phyloP scores from a whole-genome alignment of 768 basidiomycete species.

The Mycena olivaceomarginata region DNA sequence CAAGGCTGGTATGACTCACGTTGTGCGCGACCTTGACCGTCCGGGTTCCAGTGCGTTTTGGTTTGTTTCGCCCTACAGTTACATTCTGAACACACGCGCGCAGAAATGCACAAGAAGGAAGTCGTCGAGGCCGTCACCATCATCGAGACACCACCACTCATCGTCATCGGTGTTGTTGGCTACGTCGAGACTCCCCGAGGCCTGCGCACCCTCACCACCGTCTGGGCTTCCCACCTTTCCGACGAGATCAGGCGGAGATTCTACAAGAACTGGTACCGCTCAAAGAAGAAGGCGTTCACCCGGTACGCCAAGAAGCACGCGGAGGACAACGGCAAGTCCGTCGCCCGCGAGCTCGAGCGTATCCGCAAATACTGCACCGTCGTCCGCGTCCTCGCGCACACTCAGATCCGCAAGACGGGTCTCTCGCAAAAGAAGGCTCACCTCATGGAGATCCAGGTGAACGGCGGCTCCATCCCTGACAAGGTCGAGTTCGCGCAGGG shows the following conservation, averaged over 20 bases:
- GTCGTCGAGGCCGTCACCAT: slow-evolving; percentile 98
- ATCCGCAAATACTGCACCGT: slow-evolving; percentile 99
- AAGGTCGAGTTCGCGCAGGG: slow-evolving; percentile 97
- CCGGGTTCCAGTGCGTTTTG: slow-evolving; percentile 95
- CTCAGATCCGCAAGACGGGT: slow-evolving; percentile 98
- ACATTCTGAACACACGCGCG: slow-evolving; percentile 9
- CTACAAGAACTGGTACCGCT: slow-evolving; percentile 99
- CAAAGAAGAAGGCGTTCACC: slow-evolving; percentile 99
- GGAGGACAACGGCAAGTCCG: slow-evolving; percentile 94
- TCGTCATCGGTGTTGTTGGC: slow-evolving; percentile 98
- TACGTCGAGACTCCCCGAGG: slow-evolving; percentile 99
- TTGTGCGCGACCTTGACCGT: slow-evolving; percentile 99
- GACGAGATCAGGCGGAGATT: slow-evolving; percentile 99
- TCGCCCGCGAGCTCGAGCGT: slow-evolving; percentile 97
- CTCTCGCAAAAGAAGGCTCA: slow-evolving; percentile 99
- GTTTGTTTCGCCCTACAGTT: background rate
- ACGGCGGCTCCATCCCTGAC: slow-evolving; percentile 96
- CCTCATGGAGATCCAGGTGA: slow-evolving; percentile 99
- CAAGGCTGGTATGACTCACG: slow-evolving; percentile 99
- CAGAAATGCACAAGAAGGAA: slow-evolving; percentile 99
- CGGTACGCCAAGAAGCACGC: slow-evolving; percentile 99
- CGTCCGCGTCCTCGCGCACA: slow-evolving; percentile 99
- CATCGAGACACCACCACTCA: slow-evolving; percentile 97
- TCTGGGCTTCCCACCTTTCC: slow-evolving; percentile 98
- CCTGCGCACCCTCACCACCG: slow-evolving; percentile 98